Evolutionary conservation across 2,329 filamentous ascomycete species (phyloP).

Genomic region (Akanthomyces dipterigenus): DNA sequence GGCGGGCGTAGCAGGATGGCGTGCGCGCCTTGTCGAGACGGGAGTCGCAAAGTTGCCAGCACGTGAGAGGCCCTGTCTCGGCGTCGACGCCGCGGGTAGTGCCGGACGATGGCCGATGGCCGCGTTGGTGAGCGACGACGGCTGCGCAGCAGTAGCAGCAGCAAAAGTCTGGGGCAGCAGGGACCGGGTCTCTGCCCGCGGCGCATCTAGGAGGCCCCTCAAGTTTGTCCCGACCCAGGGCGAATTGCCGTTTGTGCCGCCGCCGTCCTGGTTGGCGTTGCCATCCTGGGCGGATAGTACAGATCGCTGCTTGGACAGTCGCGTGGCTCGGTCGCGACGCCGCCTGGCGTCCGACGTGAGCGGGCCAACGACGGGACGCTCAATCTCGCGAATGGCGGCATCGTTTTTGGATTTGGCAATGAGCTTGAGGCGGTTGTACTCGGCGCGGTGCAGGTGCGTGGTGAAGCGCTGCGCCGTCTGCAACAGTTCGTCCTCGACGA

Average conservation of each 20-base stretch:
- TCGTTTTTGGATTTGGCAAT: constrained; percentile 49
- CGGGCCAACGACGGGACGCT: constrained; percentile 42
- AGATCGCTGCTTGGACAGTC: constrained; percentile 21
- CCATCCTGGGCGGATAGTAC: constrained; percentile 10
- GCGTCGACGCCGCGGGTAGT: not conserved
- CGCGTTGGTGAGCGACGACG: constrained; percentile 13
- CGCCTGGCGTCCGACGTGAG: constrained; percentile 22
- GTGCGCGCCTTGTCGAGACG: not conserved
- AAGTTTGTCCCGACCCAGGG: constrained; percentile 29
- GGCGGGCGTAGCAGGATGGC: constrained; percentile 1
- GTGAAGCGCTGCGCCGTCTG: constrained; percentile 63
- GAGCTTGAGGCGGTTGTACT: constrained; percentile 63
- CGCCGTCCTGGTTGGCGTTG: not conserved
- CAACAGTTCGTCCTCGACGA: constrained; percentile 78
- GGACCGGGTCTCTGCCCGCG: constrained; percentile 22
- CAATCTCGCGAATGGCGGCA: constrained; percentile 42
- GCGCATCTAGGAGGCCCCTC: constrained; percentile 37
- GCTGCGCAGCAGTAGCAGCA: not conserved
- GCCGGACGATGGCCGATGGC: constrained; percentile 13
- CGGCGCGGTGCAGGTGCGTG: constrained; percentile 67
- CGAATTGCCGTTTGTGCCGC: constrained; percentile 4
- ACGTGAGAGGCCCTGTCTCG: not conserved
- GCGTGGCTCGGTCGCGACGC: constrained; percentile 17
- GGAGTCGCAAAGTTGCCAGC: not conserved
- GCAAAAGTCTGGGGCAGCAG: not conserved